Conservation (phyloP, 2,329 filamentous ascomycete species). For the Trichoderma guizhouense region DNA sequence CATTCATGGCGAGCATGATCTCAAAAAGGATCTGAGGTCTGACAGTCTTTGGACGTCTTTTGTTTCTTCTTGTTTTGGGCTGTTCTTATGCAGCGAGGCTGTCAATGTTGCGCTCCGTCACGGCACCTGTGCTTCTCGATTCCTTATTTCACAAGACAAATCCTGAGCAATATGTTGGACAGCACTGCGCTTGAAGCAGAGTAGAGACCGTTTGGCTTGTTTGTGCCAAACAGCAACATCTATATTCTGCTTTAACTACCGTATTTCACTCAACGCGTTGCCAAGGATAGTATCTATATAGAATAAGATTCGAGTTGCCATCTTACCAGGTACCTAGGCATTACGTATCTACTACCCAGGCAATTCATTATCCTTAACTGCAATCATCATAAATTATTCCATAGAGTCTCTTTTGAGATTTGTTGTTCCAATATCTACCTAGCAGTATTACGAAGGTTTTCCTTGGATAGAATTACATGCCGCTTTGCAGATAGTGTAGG, state of each 20-base stretch:
- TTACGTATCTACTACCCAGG: no score
- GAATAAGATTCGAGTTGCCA: not conserved
- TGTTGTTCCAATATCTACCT: not conserved
- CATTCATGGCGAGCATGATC: conserved; percentile 53
- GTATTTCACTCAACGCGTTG: not conserved
- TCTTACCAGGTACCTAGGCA: not conserved
- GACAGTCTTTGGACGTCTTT: not conserved
- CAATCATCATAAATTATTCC: not conserved
- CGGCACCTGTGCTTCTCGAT: not conserved
- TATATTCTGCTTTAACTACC: not conserved
- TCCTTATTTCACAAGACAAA: not conserved
- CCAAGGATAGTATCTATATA: not conserved
- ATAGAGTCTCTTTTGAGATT: not conserved
- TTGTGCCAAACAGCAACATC: not conserved
- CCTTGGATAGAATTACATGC: not conserved
- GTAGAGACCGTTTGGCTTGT: not conserved
- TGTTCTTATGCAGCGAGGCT: not conserved
- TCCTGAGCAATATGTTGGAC: no score
- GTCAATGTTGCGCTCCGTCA: not conserved
- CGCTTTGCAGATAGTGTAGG: not conserved
- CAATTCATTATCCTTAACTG: not conserved
- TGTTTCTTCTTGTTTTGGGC: not conserved
- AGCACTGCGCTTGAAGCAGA: not conserved
- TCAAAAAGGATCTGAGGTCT: conserved; percentile 62
- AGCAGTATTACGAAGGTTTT: not conserved